Evolutionary conservation across 176 grass and related monocot species (phyloP).

Genomic region (Musa acuminata): DNA sequence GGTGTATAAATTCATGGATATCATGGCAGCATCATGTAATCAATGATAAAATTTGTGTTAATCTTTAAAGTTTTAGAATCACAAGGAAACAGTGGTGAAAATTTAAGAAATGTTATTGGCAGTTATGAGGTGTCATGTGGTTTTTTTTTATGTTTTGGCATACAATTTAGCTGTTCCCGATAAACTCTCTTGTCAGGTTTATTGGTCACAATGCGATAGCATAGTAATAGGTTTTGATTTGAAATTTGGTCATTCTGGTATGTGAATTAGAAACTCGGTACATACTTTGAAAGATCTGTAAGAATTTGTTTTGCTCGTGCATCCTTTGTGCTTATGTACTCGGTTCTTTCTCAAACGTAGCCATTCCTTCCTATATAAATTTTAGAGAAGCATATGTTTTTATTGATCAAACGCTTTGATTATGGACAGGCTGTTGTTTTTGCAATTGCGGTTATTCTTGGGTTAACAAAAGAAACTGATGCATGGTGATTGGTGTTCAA

Average conservation of each 20-base stretch:
- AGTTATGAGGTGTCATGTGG: not conserved
- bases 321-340: not conserved
- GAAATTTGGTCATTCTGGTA: not conserved
- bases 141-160: not conserved
- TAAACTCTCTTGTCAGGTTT: not conserved
- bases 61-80: too few relatives aligned
- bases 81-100: too few relatives aligned
- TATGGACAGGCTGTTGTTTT: conserved; percentile 1
- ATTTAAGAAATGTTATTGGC: not conserved
- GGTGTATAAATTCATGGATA: too few relatives aligned
- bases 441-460: conserved; percentile 7
- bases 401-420: not conserved
- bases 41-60: too few relatives aligned
- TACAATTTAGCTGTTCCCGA: not conserved
- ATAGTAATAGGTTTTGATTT: not conserved
- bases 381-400: not conserved
- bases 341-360: not conserved
- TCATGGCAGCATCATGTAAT: too few relatives aligned
- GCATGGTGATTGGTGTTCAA: not conserved
- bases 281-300: too few relatives aligned
- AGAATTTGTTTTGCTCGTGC: not conserved
- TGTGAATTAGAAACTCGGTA: too few relatives aligned
- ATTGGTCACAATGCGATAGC: not conserved
- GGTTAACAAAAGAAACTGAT: not conserved
- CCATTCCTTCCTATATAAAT: not conserved